These are phyloP conservation scores for Pyrenula aspistea DNA, from an alignment of 495 filamentous ascomycete species.

Conservation along the genomic window DNA sequence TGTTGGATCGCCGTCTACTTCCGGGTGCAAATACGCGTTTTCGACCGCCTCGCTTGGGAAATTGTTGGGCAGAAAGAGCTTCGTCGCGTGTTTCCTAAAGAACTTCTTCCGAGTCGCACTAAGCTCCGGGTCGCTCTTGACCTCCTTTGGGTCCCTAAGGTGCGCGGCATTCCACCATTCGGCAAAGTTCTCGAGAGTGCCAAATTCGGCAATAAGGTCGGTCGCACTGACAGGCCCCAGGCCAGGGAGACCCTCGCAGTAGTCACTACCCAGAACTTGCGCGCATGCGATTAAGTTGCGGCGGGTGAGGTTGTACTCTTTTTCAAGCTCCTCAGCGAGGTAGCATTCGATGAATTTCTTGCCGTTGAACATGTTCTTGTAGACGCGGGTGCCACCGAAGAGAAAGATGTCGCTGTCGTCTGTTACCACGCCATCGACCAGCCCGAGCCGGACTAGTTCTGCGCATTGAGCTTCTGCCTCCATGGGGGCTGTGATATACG, in stretches of 20 bases:
- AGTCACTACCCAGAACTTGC: conserved; percentile 83
- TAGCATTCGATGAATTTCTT: conserved; percentile 98
- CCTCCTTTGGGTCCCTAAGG: conserved; percentile 7
- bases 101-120: conserved; percentile 61
- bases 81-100: conserved; percentile 67
- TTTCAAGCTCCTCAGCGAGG: conserved; percentile 72
- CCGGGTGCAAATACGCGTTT: conserved; percentile 72
- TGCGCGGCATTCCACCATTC: conserved; percentile 50
- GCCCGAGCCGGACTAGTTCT: conserved; percentile 67
- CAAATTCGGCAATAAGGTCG: conserved; percentile 87
- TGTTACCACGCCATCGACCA: conserved; percentile 97
- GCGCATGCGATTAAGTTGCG: conserved; percentile 76
- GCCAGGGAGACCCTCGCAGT: conserved; percentile 81
- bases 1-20: conserved; percentile 68
- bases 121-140: conserved; percentile 39
- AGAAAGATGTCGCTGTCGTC: conserved; percentile 96
- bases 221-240: conserved; percentile 89
- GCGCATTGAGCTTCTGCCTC: conserved; percentile 98
- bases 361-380: conserved; percentile 99
- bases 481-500: conserved; percentile 96
- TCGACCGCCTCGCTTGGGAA: conserved; percentile 70
- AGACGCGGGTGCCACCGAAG: conserved; percentile 89
- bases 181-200: conserved; percentile 52
- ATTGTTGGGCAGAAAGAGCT: conserved; percentile 66
- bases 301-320: conserved; percentile 75